Conservation (phyloP, 768 basidiomycete species). For the Rossbeevera mucosa region DNA sequence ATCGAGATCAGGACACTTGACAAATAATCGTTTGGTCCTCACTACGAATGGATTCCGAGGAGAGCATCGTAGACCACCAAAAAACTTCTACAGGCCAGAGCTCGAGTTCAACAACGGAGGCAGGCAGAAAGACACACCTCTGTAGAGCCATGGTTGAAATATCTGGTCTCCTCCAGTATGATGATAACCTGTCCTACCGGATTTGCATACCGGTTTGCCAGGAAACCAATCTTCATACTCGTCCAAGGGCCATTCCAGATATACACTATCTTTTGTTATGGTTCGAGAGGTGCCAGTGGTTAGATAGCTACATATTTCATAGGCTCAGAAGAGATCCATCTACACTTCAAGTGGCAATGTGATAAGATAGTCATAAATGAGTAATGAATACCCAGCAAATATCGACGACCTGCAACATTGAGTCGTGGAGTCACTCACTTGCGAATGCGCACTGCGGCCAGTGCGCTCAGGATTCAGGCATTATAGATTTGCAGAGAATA, state of each 20-base stretch:
- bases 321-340: background rate
- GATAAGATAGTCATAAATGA: slow-evolving; percentile 9
- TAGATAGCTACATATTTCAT: background rate
- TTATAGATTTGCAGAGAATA: too few relatives aligned
- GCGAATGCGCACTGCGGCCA: background rate
- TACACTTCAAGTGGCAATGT: slow-evolving; percentile 9
- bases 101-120: too few relatives aligned
- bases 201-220: slow-evolving; percentile 16
- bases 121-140: too few relatives aligned
- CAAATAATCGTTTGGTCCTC: background rate
- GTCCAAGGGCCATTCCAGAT: slow-evolving; percentile 16
- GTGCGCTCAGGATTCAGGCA: background rate
- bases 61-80: slow-evolving; percentile 10
- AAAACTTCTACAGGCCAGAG: background rate
- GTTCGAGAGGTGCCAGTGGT: background rate
- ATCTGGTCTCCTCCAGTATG: background rate
- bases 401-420: background rate
- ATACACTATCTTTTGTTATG: slow-evolving; percentile 3
- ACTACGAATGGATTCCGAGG: slow-evolving; percentile 9
- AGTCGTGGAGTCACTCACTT: background rate
- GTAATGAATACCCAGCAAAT: background rate
- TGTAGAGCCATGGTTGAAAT: background rate
- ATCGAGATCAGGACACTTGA: background rate
- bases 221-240: slow-evolving; percentile 8
- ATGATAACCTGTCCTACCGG: slow-evolving; percentile 11